phyloP scores from a whole-genome alignment of 257 asterid genomes.

The Linaria vulgaris region DNA sequence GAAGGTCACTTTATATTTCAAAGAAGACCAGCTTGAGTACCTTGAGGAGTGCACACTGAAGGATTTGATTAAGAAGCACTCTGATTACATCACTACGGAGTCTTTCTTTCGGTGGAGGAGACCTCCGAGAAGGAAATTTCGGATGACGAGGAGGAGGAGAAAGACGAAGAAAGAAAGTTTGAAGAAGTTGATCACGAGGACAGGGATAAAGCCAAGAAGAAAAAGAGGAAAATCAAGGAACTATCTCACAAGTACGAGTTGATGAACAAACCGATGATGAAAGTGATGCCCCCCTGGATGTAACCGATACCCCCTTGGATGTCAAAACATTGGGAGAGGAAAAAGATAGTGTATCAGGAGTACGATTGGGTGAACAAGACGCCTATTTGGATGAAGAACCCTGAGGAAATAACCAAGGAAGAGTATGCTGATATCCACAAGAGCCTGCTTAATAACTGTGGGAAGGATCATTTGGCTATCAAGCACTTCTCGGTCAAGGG shows the following conservation, averaged over 20 bases:
- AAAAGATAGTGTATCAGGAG: slow-evolving; percentile 55
- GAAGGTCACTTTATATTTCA: slow-evolving; percentile 47
- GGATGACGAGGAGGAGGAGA: slow-evolving; percentile 60
- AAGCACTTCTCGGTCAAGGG: slow-evolving; percentile 67
- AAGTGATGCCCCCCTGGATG: too few relatives aligned
- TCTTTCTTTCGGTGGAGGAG: slow-evolving; percentile 58
- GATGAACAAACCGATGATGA: too few relatives aligned
- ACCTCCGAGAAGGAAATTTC: slow-evolving; percentile 60
- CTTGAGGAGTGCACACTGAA: slow-evolving; percentile 59
- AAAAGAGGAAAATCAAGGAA: too few relatives aligned
- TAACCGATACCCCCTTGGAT: too few relatives aligned
- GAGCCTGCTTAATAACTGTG: slow-evolving; percentile 57
- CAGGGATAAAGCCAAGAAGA: too few relatives aligned
- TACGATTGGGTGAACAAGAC: slow-evolving; percentile 54
- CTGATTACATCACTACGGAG: slow-evolving; percentile 58
- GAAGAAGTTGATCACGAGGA: too few relatives aligned
- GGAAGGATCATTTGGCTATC: slow-evolving; percentile 58
- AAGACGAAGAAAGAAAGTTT: slow-evolving; percentile 51
- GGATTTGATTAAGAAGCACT: slow-evolving; percentile 59
- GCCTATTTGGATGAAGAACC: slow-evolving; percentile 64
- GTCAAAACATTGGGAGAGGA: slow-evolving; percentile 52
- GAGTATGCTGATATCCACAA: slow-evolving; percentile 62
- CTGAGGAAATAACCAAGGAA: slow-evolving; percentile 56
- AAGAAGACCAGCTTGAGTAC: slow-evolving; percentile 64
- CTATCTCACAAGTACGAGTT: too few relatives aligned